Evolutionary conservation across 208 protist genomes (phyloP).

Genomic region (Leishmania lainsoni): DNA sequence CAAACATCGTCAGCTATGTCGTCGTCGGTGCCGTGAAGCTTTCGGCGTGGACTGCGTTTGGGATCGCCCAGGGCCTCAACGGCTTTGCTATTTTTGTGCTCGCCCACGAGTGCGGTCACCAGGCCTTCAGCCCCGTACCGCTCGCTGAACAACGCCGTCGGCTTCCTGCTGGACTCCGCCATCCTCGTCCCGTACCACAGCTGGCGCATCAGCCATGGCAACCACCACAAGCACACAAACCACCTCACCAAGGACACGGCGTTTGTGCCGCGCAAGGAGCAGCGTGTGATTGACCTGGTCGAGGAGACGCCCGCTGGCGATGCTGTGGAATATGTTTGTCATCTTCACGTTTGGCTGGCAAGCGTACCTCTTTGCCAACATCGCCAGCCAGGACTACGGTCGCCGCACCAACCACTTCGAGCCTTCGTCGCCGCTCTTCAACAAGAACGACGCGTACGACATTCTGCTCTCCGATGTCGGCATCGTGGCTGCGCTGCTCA

Average conservation of each 20-base stretch:
- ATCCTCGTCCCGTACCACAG: constrained; percentile 94
- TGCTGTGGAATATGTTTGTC: constrained; percentile 51
- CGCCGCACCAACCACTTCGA: constrained; percentile 84
- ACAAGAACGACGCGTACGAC: constrained; percentile 57
- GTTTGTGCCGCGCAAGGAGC: constrained; percentile 77
- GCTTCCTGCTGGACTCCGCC: constrained; percentile 84
- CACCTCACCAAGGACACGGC: constrained; percentile 91
- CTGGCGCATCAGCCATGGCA: constrained; percentile 93
- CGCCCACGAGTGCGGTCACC: constrained; percentile 95
- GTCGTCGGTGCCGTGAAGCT: constrained; percentile 36
- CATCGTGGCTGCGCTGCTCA: constrained; percentile 52
- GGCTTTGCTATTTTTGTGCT: constrained; percentile 93
- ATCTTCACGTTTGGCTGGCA: constrained; percentile 92
- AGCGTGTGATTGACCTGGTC: constrained; percentile 56
- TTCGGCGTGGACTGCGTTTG: constrained; percentile 63
- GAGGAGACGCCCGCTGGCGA: constrained; percentile 73
- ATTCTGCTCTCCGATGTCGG: constrained; percentile 78
- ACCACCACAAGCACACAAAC: constrained; percentile 96
- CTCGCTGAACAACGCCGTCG: constrained; percentile 88
- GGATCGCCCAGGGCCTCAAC: constrained; percentile 85
- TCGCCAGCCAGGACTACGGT: constrained; percentile 74
- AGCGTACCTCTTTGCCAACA: constrained; percentile 83
- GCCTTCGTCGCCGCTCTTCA: constrained; percentile 81
- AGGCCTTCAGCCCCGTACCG: constrained; percentile 84
- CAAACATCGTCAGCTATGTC: constrained; percentile 10